Base-by-base conservation (phyloP, 2,329 filamentous ascomycete species). In the Chrysoporthe cubensis region DNA sequence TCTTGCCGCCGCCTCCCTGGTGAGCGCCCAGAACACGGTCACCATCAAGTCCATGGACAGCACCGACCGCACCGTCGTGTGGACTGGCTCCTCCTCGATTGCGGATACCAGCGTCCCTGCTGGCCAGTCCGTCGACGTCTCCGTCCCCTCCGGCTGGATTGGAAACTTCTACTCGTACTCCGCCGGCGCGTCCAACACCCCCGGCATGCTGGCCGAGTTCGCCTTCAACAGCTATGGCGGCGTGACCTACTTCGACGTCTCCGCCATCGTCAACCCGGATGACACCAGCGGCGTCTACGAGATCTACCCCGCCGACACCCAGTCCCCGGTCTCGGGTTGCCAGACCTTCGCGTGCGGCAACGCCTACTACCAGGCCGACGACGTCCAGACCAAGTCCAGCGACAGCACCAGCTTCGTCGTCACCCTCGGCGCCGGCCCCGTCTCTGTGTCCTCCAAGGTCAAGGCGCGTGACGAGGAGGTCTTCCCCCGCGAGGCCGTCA, bases 31-130 rank as follows among this genome's bases (percentile, higher is more conserved):
- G 75, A 84, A 83, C 77, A 78, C 78, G 46, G 78, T 90, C 73
- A 87, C 84, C 72, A 89, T 90, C 79, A 73, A 83, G 77, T 88
- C 85, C 72, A 84, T 88, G 62, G 88, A 90, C 75, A 73, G 77
- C 68, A 79, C 77, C 44, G 75, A 77, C 68, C 83, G 85, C 76
- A 83, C 80, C 60, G 73, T 88, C 76, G 72, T 82, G 78, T 86
- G 87, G 78, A 86, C 83, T 42, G 72, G 80, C 72, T 83, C 76
- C 74, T 73, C 75, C 0, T 81, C 81, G 63, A 73, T 85, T 57
- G 71, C 75, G 21, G 68, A 79, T 18, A 75, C 86, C 71, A 74
- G 75, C 16, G 78, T 88, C 56, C 71, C 72, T 66, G 81, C 74
- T 65, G 71, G 77, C 54, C 68, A 76, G 70, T 75, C 82, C 56